A percentile compares a stretch with the other conserved stretches of the same genome.
Conservation (phyloP, 1,284 basidiomycete species). For the Leccinum angustisporum region DNA sequence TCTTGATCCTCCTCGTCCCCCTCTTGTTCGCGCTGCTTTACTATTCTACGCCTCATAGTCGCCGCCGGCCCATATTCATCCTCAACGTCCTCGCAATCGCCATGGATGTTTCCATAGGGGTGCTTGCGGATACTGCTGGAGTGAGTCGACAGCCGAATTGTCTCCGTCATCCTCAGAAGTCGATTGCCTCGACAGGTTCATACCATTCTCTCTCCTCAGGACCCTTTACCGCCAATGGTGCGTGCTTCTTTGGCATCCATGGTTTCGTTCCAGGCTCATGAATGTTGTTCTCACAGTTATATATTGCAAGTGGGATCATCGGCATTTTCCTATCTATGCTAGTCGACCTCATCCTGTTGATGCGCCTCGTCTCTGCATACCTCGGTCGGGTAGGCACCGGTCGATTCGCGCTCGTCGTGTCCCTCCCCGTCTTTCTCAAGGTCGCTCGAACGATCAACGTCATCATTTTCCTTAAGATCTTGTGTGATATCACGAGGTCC, state of each 20-base stretch:
- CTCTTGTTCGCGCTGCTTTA: constrained; percentile 33
- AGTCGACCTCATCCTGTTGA: constrained; percentile 32
- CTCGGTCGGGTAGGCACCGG: constrained; percentile 13
- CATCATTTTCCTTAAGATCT: constrained; percentile 23
- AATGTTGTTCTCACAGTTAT: constrained; percentile 7
- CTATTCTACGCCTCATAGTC: constrained; percentile 28
- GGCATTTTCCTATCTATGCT: constrained; percentile 34
- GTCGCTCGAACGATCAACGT: constrained; percentile 25
- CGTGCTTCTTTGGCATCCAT: neutral
- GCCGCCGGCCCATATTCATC: constrained; percentile 30
- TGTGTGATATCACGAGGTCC: constrained; percentile 15
- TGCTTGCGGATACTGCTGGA: constrained; percentile 22
- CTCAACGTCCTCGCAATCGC: constrained; percentile 29
- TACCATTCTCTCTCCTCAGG: constrained; percentile 19
- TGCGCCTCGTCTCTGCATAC: constrained; percentile 32
- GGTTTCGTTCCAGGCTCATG: neutral
- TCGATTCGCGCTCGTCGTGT: constrained; percentile 18
- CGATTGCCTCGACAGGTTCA: constrained; percentile 25
- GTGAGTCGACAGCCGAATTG: constrained; percentile 10
- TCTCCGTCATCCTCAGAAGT: neutral
- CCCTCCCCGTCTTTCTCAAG: constrained; percentile 30
- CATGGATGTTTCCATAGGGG: constrained; percentile 26
- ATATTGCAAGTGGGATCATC: constrained; percentile 29
- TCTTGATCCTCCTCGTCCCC: constrained; percentile 30
- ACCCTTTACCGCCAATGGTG: constrained; percentile 22